Evolutionary conservation across 2,329 filamentous ascomycete genomes (phyloP), one percentile per base, ranked within the genome.

Genomic region (Lachnellula arida): DNA sequence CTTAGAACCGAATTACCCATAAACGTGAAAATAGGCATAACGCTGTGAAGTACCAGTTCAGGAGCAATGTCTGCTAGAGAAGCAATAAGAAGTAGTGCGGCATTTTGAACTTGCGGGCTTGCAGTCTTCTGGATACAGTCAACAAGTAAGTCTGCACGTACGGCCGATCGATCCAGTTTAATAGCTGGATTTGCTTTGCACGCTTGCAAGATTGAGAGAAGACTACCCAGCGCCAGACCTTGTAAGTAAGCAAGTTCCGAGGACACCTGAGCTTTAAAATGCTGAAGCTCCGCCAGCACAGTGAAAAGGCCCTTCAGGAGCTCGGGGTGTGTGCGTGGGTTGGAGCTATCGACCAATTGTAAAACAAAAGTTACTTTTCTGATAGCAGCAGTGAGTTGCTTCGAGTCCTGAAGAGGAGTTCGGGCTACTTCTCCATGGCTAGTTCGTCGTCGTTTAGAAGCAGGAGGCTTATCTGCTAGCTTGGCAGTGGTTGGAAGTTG

Each of bases 11-110:
- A 96, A 44, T 87, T 88, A 43, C 93, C 91, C 87, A 97, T 97
- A 70, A 97, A 97, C 0, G 94, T 97, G 74, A 99, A 99, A 51
- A 99, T 93, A 12, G 94, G 94, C 94, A 99, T 99, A 53, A 99
- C 90, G 65, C 91, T 97, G 73, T 99, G 93, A 55, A 99, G 79
- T 3, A 99, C 90, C 48, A 96, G 77, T 70, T 96, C 92, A 0
- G 95, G 94, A 0, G 91, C 90, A 63, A 92, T 89, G 40, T 87
- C 87, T 22, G 94, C 93, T 42, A 99, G 78, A 55, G 86, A 88
- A 23, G 93, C 91, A 56, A 97, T 89, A 25, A 99, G 78, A 8
- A 97, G 81, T 14, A 99, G 78, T 4, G 94, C 92, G 5, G 88
- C 86, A 68, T 96, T 97, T 70, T 97, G 95, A 6, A 99, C 91